phyloP scores from a whole-genome alignment of 1,284 basidiomycete species.

The Sanghuangporus sanghuang region DNA sequence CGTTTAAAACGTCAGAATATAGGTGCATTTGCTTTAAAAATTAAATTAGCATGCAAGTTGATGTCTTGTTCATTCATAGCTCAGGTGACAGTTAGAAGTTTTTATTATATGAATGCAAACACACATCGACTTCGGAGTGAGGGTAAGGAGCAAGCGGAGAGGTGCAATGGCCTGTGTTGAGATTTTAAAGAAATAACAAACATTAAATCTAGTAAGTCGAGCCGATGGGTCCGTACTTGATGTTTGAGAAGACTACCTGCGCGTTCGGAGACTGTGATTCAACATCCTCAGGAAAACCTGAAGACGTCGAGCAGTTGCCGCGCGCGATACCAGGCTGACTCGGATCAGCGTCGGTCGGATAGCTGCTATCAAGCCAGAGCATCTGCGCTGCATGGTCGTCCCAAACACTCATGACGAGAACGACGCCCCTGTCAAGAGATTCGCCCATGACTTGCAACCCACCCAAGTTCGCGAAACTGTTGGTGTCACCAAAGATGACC shows the following conservation, averaged over 20 bases:
- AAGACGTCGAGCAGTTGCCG: slow-evolving; percentile 45
- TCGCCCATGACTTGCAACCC: slow-evolving; percentile 40
- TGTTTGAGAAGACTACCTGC: slow-evolving; percentile 51
- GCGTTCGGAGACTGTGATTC: slow-evolving; percentile 36
- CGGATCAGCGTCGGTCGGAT: slow-evolving; percentile 40
- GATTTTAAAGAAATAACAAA: too few species aligned
- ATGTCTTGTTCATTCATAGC: too few species aligned
- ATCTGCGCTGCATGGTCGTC: slow-evolving; percentile 52
- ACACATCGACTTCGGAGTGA: too few species aligned
- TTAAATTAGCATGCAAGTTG: too few species aligned
- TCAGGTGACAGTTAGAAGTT: too few species aligned
- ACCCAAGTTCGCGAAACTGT: slow-evolving; percentile 41
- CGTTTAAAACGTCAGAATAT: too few species aligned
- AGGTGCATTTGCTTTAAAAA: too few species aligned
- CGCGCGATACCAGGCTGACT: slow-evolving; percentile 44
- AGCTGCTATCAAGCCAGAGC: slow-evolving; percentile 54
- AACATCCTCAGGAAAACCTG: slow-evolving; percentile 42
- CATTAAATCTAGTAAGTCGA: slow-evolving; percentile 34
- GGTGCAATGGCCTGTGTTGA: too few species aligned
- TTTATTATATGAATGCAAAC: too few species aligned
- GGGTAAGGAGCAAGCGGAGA: too few species aligned
- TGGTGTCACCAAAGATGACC: slow-evolving; percentile 36
- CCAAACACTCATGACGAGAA: slow-evolving; percentile 51
- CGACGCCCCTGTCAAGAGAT: slow-evolving; percentile 43
- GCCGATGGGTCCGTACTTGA: slow-evolving; percentile 49